Evolutionary conservation across 768 basidiomycete genomes (phyloP), one percentile per base, ranked within the genome.

Genomic region (Amanita pseudoporphyria): DNA sequence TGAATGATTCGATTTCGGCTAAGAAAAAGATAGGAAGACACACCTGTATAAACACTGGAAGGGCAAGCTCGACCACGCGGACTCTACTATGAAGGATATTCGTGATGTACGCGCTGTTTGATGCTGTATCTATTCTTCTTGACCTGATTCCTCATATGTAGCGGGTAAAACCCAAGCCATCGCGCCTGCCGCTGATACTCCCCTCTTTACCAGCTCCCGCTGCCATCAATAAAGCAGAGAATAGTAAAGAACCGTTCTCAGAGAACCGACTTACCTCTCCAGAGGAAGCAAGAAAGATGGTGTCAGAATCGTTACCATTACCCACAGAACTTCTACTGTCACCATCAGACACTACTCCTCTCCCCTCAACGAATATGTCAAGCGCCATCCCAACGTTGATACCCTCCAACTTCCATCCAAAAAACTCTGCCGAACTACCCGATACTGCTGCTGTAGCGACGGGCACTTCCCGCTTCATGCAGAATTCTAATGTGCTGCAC

Each of bases 401-500:
- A 49, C 56, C 72, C 10, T 64, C 69, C 10, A 60, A 64, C 3
- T 51, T 66, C 30, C 66, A 65, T 14, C 57, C 66, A 18, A 55
- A n/a, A n/a, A n/a, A 62, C 5, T 47, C 58, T 22, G 42, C 31
- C n/a, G 22, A 14, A 38, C 52, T 42, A 42, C 26, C 48, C 13
- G 33, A 47, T 1, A 53, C 60, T 2, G 53, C 57, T 9, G 53
- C 59, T 18, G 54, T 65, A 2, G 58, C 68, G 3, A 68, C 63
- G 2, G 53, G 47, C 51, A n/a, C 76, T 19, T 50, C 49, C 9
- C 49, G 49, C 40, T 50, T 50, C 49, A 14, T 50, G n/a, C 73
- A 78, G 57, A 75, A 78, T 52, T 77, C 83, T 14, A 73, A 63
- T 31, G 71, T 74, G 0, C 66, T 85, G 2, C 91, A 94, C 21